Percentiles rank a stretch among this genome's conserved stretches.
Evolutionary conservation across 164 flowering plant species (phyloP).

Genomic region (Piper betle): DNA sequence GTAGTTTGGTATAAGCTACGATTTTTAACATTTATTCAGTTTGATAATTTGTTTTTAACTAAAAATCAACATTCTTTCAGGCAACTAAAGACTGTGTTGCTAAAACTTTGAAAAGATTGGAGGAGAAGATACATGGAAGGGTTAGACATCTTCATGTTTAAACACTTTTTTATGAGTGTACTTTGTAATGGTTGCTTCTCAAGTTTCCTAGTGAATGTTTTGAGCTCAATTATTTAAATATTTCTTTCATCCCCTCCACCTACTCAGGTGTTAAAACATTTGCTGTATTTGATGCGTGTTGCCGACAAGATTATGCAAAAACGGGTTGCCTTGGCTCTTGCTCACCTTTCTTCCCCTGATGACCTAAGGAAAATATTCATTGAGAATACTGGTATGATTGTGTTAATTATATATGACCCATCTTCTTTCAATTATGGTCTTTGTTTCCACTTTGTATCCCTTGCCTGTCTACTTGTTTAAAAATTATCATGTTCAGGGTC

Average conservation of each 20-base stretch:
- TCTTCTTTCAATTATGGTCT: not conserved
- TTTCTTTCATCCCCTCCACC: slow-evolving; percentile 3
- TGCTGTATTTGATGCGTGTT: slow-evolving; percentile 72
- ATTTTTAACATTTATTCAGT: too few species aligned
- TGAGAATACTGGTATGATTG: slow-evolving; percentile 58
- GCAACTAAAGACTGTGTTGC: slow-evolving; percentile 98
- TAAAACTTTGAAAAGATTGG: slow-evolving; percentile 88
- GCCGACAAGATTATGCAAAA: slow-evolving; percentile 61
- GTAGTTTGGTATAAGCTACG: not conserved
- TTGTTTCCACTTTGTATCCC: not conserved
- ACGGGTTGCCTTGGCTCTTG: slow-evolving; percentile 91
- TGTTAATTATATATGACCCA: not conserved
- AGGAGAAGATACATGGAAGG: slow-evolving; percentile 87
- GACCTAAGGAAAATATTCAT: slow-evolving; percentile 78
- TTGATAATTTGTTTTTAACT: too few species aligned
- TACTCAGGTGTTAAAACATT: slow-evolving; percentile 61
- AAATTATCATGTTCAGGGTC: too few species aligned
- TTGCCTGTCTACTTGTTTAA: not conserved
- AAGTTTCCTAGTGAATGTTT: not conserved
- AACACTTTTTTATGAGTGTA: not conserved
- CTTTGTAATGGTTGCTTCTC: not conserved
- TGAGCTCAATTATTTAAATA: not conserved
- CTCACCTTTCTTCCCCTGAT: slow-evolving; percentile 86
- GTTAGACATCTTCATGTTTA: slow-evolving; percentile 27
- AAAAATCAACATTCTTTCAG: slow-evolving; percentile 18